phyloP scores from a whole-genome alignment of 768 basidiomycete genomes.

The Piloderma croceum region DNA sequence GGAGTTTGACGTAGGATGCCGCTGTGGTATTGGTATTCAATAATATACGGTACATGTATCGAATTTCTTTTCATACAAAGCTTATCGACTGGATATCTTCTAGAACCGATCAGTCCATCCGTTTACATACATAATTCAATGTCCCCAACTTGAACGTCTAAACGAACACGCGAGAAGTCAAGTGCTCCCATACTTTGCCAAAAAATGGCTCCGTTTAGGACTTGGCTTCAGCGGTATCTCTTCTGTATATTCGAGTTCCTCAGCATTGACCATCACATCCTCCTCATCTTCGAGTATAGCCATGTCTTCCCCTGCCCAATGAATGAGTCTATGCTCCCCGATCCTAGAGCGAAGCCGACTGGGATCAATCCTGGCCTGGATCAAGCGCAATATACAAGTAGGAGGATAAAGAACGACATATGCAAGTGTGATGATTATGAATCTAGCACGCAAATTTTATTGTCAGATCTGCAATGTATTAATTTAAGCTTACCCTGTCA shows the following conservation, averaged over 20 bases:
- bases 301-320: slow-evolving; percentile 47
- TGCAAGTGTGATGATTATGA: slow-evolving; percentile 13
- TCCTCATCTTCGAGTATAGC: slow-evolving; percentile 28
- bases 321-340: slow-evolving; percentile 36
- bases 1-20: no score
- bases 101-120: no score
- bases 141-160: no score
- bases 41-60: no score
- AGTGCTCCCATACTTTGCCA: slow-evolving; percentile 16
- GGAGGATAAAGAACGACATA: slow-evolving; percentile 23
- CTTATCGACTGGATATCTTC: no score
- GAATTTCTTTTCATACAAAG: no score
- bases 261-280: slow-evolving; percentile 42
- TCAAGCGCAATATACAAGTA: slow-evolving; percentile 11
- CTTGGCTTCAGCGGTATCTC: slow-evolving; percentile 42
- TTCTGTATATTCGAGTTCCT: slow-evolving; percentile 30
- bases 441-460: no score
- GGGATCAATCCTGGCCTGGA: slow-evolving; percentile 16
- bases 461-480: no score
- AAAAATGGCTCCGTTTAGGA: slow-evolving; percentile 13
- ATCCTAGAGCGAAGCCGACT: slow-evolving; percentile 28
- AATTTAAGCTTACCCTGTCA: no score
- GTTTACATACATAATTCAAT: no score
- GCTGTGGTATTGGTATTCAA: no score
- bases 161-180: no score